Percentiles rank a stretch among this genome's conserved stretches.
phyloP scores from a whole-genome alignment of 169 alveolate genomes.

The Cryptosporidium parvum region DNA sequence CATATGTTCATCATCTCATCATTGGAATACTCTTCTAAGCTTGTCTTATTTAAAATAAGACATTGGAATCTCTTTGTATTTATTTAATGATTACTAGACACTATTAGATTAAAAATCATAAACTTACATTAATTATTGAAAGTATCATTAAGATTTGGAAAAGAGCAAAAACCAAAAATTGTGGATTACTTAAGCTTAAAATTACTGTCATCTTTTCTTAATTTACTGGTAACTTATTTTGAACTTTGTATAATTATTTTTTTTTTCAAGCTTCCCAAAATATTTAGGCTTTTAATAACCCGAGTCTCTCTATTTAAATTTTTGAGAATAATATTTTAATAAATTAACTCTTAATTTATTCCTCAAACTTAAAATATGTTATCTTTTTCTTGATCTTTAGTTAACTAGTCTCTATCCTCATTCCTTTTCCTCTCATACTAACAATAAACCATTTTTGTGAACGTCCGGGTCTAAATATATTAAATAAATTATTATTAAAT shows the following conservation, averaged over 20 bases:
- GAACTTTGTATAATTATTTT: too few species aligned
- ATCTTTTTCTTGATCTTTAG: background rate
- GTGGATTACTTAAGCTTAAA: background rate
- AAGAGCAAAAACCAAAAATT: background rate
- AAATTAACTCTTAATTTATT: background rate
- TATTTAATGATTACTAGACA: background rate
- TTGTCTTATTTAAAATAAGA: slow-evolving; percentile 9
- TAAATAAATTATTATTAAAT: background rate
- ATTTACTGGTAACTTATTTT: background rate
- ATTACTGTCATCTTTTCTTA: background rate
- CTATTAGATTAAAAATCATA: background rate
- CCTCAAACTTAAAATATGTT: background rate
- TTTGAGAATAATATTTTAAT: background rate
- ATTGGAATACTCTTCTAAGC: slow-evolving; percentile 21
- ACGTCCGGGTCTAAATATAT: slow-evolving; percentile 10
- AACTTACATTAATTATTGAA: background rate
- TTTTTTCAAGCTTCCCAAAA: background rate
- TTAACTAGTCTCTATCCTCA: background rate
- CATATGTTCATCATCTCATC: slow-evolving; percentile 41
- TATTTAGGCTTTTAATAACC: too few species aligned
- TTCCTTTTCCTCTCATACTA: background rate
- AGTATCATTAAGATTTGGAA: too few species aligned
- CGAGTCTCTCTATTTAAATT: too few species aligned
- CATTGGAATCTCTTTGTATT: background rate
- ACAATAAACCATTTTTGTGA: background rate